Percentiles rank a stretch among this genome's conserved stretches.
Evolutionary conservation across 2,329 filamentous ascomycete species (phyloP).

Genomic region (Fusarium solani-melongenae): DNA sequence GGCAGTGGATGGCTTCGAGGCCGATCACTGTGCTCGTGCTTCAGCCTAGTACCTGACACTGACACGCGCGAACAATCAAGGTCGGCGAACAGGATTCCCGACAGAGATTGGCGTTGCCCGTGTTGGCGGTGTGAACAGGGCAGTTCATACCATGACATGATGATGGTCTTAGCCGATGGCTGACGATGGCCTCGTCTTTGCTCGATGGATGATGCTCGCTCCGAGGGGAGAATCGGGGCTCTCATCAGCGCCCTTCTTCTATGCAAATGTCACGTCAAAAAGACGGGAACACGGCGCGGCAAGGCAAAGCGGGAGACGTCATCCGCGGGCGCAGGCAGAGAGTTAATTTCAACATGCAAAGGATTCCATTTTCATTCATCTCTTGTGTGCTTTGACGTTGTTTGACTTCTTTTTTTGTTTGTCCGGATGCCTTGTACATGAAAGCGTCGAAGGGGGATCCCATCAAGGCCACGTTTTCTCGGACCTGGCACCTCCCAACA

Average conservation of each 20-base stretch:
- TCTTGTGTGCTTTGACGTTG: conserved; percentile 1
- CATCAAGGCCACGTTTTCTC: conserved; percentile 32
- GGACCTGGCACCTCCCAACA: background rate
- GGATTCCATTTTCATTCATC: conserved; percentile 1
- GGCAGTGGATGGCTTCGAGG: background rate
- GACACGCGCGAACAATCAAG: background rate
- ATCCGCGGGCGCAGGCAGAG: background rate
- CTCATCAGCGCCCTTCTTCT: background rate
- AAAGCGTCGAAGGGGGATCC: conserved; percentile 27
- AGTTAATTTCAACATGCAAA: background rate
- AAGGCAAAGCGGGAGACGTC: background rate
- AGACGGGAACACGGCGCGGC: background rate
- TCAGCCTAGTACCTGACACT: background rate
- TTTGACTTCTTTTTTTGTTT: conserved; percentile 1
- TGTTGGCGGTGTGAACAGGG: conserved; percentile 14
- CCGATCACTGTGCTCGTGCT: background rate
- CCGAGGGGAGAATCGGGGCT: background rate
- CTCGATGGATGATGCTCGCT: conserved; percentile 4
- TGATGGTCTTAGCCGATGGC: background rate
- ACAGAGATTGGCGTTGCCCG: conserved; percentile 22
- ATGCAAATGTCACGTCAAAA: background rate
- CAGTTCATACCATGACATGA: background rate
- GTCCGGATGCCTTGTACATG: background rate
- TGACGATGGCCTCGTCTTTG: conserved; percentile 29
- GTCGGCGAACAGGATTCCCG: conserved; percentile 29